Conservation (phyloP, 805 yeast genomes). For the Dipodascus geniculatus region DNA sequence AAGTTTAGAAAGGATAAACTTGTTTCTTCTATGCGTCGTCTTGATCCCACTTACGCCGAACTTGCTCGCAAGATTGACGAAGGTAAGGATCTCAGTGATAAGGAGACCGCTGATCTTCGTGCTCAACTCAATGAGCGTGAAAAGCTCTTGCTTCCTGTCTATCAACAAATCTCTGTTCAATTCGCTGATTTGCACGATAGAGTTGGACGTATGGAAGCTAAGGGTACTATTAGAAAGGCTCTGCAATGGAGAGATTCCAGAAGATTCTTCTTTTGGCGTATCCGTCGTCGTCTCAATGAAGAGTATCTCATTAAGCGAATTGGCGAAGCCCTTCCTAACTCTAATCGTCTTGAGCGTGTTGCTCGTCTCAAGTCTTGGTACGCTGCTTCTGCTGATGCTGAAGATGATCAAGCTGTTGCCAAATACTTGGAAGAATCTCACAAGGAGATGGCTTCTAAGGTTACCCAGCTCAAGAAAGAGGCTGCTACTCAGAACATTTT, state of each 20-base stretch:
- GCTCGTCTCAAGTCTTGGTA: conserved; percentile 85
- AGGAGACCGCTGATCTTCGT: conserved; percentile 53
- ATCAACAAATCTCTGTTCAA: conserved; percentile 85
- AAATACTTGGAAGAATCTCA: conserved; percentile 78
- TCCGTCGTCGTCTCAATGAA: conserved; percentile 89
- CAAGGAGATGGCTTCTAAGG: conserved; percentile 36
- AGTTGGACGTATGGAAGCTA: conserved; percentile 94
- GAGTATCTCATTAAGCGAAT: conserved; percentile 73
- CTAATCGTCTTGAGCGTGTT: conserved; percentile 66
- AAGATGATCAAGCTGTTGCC: conserved; percentile 68
- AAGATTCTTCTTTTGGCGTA: conserved; percentile 97
- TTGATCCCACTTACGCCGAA: conserved; percentile 64
- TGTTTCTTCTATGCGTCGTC: conserved; percentile 79
- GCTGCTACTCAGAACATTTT: conserved; percentile 14
- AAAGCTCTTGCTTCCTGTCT: conserved; percentile 67
- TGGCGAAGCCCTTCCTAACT: conserved; percentile 45
- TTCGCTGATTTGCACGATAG: conserved; percentile 97
- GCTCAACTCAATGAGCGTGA: conserved; percentile 70
- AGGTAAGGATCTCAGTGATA: conserved; percentile 39
- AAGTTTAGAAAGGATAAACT: conserved; percentile 92
- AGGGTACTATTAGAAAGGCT: conserved; percentile 79
- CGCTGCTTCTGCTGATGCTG: conserved; percentile 53
- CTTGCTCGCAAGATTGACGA: conserved; percentile 41
- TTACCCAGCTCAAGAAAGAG: conserved; percentile 17
- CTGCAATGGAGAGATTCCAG: conserved; percentile 80